phyloP scores from a whole-genome alignment of 148 eudicot genomes.

The Silene conica region DNA sequence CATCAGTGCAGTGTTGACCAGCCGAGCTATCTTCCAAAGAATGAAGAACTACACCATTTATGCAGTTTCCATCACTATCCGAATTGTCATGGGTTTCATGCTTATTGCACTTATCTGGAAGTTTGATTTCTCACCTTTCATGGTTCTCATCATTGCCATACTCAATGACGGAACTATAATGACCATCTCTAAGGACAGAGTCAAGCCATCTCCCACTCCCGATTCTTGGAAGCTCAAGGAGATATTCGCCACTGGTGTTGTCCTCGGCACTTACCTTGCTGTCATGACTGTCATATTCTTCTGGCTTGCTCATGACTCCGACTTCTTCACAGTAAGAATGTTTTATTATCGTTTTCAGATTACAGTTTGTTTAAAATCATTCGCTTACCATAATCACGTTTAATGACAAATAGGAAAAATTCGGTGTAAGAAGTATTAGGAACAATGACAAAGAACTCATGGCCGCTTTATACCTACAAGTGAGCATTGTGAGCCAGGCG shows the following conservation, averaged over 20 bases:
- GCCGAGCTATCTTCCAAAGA: constrained; percentile 75
- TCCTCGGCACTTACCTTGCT: constrained; percentile 66
- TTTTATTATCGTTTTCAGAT: not conserved
- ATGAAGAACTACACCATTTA: constrained; percentile 80
- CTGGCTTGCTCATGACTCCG: constrained; percentile 49
- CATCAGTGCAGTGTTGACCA: constrained; percentile 62
- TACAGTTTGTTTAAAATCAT: not conserved
- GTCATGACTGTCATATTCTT: constrained; percentile 69
- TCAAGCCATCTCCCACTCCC: constrained; percentile 68
- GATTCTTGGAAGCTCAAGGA: constrained; percentile 76
- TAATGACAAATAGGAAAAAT: constrained; percentile 30
- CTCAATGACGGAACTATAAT: constrained; percentile 80
- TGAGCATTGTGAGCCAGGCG: constrained; percentile 75
- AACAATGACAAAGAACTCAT: constrained; percentile 33
- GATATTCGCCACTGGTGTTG: constrained; percentile 71
- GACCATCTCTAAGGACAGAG: constrained; percentile 79
- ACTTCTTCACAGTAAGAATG: constrained; percentile 53
- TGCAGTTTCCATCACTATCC: constrained; percentile 74
- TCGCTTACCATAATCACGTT: not conserved
- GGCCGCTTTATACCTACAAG: constrained; percentile 76
- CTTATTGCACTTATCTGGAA: constrained; percentile 68
- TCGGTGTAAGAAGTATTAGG: constrained; percentile 48
- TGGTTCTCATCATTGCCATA: constrained; percentile 69
- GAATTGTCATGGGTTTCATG: constrained; percentile 66
- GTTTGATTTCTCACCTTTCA: constrained; percentile 79